Percentiles rank a stretch among this genome's conserved stretches.
These are phyloP conservation scores for Colletotrichum destructivum DNA, from an alignment of 2,329 filamentous ascomycete species.

Conservation along the genomic window DNA sequence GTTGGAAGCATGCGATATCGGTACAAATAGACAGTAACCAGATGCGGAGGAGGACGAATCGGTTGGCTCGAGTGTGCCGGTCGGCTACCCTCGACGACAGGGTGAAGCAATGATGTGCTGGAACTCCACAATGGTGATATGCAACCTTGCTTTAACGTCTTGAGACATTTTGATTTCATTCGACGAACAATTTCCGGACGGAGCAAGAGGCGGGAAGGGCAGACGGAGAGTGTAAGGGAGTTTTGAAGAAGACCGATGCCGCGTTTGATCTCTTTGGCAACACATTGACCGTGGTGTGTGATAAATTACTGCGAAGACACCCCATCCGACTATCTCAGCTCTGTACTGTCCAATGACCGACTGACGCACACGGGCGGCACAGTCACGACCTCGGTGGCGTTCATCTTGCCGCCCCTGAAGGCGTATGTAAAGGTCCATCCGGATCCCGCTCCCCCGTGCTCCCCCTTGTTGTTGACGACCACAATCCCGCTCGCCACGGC, in stretches of 20 bases:
- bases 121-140: slow-evolving; percentile 6
- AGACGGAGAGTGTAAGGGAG: background rate
- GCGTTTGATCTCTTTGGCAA: background rate
- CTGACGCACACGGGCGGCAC: slow-evolving; percentile 48
- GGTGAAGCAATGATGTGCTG: slow-evolving; percentile 12
- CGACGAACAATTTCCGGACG: no score
- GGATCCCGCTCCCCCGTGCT: slow-evolving; percentile 66
- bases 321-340: slow-evolving; percentile 4
- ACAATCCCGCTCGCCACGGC: slow-evolving; percentile 64
- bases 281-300: background rate
- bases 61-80: background rate
- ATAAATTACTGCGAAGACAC: no score
- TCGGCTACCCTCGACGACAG: background rate
- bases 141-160: slow-evolving; percentile 13
- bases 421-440: slow-evolving; percentile 71
- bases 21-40: background rate
- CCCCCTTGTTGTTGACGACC: slow-evolving; percentile 63
- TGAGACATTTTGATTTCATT: background rate
- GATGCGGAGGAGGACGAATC: background rate
- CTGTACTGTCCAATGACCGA: background rate
- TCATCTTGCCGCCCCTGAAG: slow-evolving; percentile 64
- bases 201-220: background rate
- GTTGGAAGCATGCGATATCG: slow-evolving; percentile 8
- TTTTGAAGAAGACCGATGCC: background rate
- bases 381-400: slow-evolving; percentile 59